Evolutionary conservation across 768 basidiomycete genomes (phyloP).

Genomic region (Exsudoporus frostii): DNA sequence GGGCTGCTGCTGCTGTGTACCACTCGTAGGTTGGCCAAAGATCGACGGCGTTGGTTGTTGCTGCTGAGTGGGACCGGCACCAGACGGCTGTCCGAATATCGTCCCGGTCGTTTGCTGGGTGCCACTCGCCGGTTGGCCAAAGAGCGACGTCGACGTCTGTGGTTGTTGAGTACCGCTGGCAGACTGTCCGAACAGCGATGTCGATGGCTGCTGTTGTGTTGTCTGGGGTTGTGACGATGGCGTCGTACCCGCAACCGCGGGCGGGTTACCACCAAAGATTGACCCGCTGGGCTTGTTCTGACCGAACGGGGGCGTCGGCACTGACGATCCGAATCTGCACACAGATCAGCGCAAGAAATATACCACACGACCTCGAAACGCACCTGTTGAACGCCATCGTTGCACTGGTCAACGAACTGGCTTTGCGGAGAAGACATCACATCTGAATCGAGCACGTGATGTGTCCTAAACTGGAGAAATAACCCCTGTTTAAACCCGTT

Average conservation of each 20-base stretch:
- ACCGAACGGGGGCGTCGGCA: constrained; percentile 37
- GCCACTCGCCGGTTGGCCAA: constrained; percentile 17
- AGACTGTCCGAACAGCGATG: constrained; percentile 37
- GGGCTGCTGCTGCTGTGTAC: constrained; percentile 10
- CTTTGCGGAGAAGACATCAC: neutral
- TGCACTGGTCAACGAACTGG: neutral
- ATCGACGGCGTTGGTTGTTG: constrained; percentile 8
- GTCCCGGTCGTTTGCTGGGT: constrained; percentile 2
- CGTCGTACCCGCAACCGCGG: constrained; percentile 17
- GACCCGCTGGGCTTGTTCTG: constrained; percentile 32
- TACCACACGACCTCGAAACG: neutral
- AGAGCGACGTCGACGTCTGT: constrained; percentile 25
- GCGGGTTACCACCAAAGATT: constrained; percentile 39
- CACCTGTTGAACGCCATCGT: constrained; percentile 24
- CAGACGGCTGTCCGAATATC: constrained; percentile 13
- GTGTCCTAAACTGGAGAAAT: neutral
- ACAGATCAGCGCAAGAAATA: constrained; percentile 3
- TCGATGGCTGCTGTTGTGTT: constrained; percentile 21
- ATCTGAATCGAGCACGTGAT: constrained; percentile 11
- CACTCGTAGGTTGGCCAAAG: constrained; percentile 8
- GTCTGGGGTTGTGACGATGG: constrained; percentile 17
- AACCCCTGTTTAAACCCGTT: constrained; percentile 7
- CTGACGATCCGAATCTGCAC: constrained; percentile 37
- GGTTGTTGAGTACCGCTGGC: constrained; percentile 18
- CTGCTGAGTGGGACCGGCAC: constrained; percentile 5